phyloP scores from a whole-genome alignment of 345 rosid species.

The Ailanthus altissimus region DNA sequence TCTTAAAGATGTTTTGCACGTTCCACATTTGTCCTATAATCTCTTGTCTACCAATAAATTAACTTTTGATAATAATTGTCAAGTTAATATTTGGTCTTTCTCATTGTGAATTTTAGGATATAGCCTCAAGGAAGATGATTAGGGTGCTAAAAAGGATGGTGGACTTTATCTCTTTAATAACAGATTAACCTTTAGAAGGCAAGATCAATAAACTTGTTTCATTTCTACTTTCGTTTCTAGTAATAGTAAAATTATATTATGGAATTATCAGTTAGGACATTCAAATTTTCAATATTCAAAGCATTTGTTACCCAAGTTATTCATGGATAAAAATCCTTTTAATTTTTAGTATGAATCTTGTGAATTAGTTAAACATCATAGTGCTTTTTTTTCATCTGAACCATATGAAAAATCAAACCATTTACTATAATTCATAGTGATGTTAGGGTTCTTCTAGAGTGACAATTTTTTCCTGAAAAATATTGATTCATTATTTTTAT shows the following conservation, averaged over 20 bases:
- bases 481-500: neutral
- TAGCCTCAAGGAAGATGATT: too few species aligned
- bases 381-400: too few species aligned
- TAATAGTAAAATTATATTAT: too few species aligned
- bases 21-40: neutral
- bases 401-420: neutral
- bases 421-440: neutral
- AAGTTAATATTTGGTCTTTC: neutral
- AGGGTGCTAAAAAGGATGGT: too few species aligned
- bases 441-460: neutral
- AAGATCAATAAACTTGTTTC: neutral
- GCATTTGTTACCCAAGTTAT: neutral
- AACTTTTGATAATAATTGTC: neutral
- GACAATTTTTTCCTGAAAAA: neutral
- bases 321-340: too few species aligned
- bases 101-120: neutral
- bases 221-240: neutral
- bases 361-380: neutral
- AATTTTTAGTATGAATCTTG: too few species aligned
- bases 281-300: neutral
- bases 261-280: neutral
- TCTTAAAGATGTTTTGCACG: neutral
- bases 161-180: too few species aligned
- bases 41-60: too few species aligned
- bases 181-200: neutral